Evolutionary conservation across 2,329 filamentous ascomycete species (phyloP).

Genomic region (Scytalidium lignicola): DNA sequence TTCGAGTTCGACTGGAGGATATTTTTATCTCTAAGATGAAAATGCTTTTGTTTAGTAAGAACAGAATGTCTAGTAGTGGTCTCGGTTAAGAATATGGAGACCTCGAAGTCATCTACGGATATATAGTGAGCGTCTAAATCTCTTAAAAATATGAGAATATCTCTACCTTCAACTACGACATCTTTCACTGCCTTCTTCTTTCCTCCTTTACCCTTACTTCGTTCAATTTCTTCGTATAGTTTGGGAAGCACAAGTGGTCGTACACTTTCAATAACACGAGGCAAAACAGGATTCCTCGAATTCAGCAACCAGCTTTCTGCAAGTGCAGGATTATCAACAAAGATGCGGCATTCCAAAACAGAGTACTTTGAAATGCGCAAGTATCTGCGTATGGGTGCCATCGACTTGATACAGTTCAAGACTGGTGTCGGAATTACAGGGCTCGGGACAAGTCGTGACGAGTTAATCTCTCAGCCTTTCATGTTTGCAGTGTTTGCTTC

Average conservation of each 20-base stretch:
- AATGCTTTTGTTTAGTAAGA: constrained; percentile 78
- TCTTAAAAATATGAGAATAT: background rate
- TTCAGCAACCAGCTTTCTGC: constrained; percentile 80
- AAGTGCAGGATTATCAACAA: constrained; percentile 84
- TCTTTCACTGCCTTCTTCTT: constrained; percentile 73
- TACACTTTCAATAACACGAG: constrained; percentile 78
- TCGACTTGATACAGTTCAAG: no score
- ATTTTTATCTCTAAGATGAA: constrained; percentile 51
- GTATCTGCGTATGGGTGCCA: constrained; percentile 87
- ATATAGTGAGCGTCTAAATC: constrained; percentile 9
- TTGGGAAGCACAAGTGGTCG: constrained; percentile 86
- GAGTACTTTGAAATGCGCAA: constrained; percentile 89
- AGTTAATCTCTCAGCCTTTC: background rate
- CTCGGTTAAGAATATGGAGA: constrained; percentile 89
- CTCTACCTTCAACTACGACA: constrained; percentile 69
- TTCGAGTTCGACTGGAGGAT: constrained; percentile 49
- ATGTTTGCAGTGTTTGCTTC: background rate
- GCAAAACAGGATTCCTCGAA: constrained; percentile 68
- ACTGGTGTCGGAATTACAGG: background rate
- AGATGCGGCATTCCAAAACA: constrained; percentile 94
- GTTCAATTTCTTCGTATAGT: constrained; percentile 77
- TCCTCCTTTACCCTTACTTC: constrained; percentile 54
- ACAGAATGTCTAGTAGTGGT: constrained; percentile 80
- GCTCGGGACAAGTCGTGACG: background rate
- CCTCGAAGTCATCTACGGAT: constrained; percentile 80